These are phyloP conservation scores for Lipomyces mesembrius DNA, from an alignment of 805 yeast species.

Conservation along the genomic window DNA sequence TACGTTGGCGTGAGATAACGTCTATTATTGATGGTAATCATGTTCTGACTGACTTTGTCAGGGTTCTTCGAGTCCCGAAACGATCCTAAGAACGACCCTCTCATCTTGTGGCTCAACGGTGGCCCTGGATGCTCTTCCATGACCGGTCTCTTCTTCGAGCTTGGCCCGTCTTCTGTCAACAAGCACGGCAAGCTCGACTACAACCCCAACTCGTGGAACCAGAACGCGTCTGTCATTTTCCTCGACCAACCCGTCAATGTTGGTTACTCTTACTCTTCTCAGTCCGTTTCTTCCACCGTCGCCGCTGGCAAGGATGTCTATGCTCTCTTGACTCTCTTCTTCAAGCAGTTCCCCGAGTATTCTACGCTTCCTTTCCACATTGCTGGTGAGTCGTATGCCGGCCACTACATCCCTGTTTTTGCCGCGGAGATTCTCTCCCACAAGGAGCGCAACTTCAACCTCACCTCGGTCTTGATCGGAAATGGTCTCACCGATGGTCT, in stretches of 20 bases:
- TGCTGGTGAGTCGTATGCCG: constrained; percentile 93
- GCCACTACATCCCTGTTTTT: constrained; percentile 88
- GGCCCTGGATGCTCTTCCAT: constrained; percentile 94
- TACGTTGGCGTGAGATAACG: not conserved
- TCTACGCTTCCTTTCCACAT: constrained; percentile 63
- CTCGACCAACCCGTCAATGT: constrained; percentile 94
- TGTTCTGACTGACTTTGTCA: not conserved
- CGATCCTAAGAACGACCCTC: constrained; percentile 84
- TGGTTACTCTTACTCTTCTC: constrained; percentile 80
- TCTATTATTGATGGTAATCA: not conserved
- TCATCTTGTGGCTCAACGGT: constrained; percentile 89
- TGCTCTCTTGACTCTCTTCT: constrained; percentile 81
- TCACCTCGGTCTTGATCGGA: constrained; percentile 84
- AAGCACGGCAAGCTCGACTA: constrained; percentile 67
- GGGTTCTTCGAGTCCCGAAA: constrained; percentile 90
- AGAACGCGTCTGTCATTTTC: constrained; percentile 85
- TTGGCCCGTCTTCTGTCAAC: constrained; percentile 83
- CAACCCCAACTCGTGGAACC: constrained; percentile 90
- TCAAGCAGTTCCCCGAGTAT: constrained; percentile 79
- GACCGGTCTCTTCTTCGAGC: constrained; percentile 87
- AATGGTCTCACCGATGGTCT: constrained; percentile 90
- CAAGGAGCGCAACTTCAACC: constrained; percentile 58
- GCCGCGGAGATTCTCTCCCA: constrained; percentile 58
- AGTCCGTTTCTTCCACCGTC: constrained; percentile 67
- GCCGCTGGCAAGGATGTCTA: constrained; percentile 89